Base-by-base conservation (phyloP, 2,329 filamentous ascomycete genomes). In the Pseudocercospora vitis region DNA sequence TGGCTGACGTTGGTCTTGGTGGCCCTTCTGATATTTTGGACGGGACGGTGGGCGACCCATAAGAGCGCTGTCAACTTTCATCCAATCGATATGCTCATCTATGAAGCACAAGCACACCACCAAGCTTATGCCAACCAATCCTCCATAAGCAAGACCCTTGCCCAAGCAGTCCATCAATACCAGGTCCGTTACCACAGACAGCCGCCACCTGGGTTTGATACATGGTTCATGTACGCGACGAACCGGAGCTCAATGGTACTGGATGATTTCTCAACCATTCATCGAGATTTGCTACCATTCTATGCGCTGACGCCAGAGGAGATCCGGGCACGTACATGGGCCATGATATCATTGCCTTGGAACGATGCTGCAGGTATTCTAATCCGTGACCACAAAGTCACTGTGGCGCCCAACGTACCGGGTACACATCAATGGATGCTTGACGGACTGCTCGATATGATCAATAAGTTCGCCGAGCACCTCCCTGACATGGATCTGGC, bases 401-500 rank as follows among this genome's bases (percentile, higher is more conserved):
- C 65, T n/a, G 69, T 80, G 6, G 75, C 76, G 55, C 70, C 76
- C 7, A 76, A 79, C 21, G 77, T 82, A 7, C 71, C 76, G 49
- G 76, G 76, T 1, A 81, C 81, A 3, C 80, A 84, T 66, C 72
- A 74, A 14, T 83, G 81, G 80, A 81, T 83, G 77, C 71, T 84
- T 7, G 74, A 80, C 26, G 80, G 80, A 19, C 72, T 80, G 1
- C 70, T 75, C 1, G 63, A 71, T 5, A 81, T 85, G 72, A 80
- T 85, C 26, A 71, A 74, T 29, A 72, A 75, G 1, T 83, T 84
- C 59, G 73, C 74, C 1, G 64, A 79, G 51, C 73, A 76, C 59
- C 72, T 85, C 24, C 82, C 82, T 0, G 81, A 85, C 55, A 85
- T 85, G 82, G 81, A 84, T 61, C 66, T 85, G 31, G 81, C 78